A percentile compares a stretch with the other conserved stretches of the same genome.
These are phyloP conservation scores for Lipomyces japonicus DNA, from an alignment of 805 yeast species.

Conservation along the genomic window DNA sequence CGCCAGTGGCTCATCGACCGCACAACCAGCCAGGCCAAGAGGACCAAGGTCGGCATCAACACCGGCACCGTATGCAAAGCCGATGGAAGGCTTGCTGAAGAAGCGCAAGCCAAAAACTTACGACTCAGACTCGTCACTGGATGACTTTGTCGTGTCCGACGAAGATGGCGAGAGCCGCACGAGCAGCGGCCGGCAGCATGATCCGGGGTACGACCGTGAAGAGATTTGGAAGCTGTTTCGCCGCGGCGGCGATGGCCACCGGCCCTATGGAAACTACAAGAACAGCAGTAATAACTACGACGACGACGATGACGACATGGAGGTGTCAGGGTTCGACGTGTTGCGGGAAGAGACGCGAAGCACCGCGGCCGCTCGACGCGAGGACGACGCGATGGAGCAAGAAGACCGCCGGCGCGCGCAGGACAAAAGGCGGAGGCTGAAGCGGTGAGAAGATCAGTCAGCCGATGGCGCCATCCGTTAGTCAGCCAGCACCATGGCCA, in stretches of 20 bases:
- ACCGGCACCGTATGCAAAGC: conserved; percentile 41
- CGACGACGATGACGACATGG: conserved; percentile 69
- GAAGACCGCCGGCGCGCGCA: conserved; percentile 26
- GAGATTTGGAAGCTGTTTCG: conserved; percentile 88
- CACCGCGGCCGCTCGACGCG: conserved; percentile 62
- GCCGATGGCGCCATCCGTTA: no score
- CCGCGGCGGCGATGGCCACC: conserved; percentile 46
- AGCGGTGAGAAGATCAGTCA: no score
- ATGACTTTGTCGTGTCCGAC: conserved; percentile 59
- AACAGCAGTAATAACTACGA: conserved; percentile 49
- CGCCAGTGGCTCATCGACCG: neutral
- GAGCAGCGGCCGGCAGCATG: conserved; percentile 31
- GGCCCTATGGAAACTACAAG: conserved; percentile 38
- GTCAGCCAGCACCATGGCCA: no score
- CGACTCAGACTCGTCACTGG: conserved; percentile 36
- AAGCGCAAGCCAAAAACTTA: conserved; percentile 39
- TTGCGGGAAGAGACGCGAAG: conserved; percentile 77
- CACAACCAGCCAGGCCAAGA: neutral
- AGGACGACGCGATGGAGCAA: conserved; percentile 65
- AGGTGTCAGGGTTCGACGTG: conserved; percentile 88
- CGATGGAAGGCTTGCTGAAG: conserved; percentile 44
- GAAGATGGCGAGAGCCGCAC: conserved; percentile 41
- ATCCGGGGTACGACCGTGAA: conserved; percentile 64
- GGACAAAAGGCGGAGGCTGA: conserved; percentile 18
- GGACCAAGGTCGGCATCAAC: conserved; percentile 44